These are phyloP conservation scores for Pichia sp. DNA, from an alignment of 1,139 yeast species.

Conservation along the genomic window DNA sequence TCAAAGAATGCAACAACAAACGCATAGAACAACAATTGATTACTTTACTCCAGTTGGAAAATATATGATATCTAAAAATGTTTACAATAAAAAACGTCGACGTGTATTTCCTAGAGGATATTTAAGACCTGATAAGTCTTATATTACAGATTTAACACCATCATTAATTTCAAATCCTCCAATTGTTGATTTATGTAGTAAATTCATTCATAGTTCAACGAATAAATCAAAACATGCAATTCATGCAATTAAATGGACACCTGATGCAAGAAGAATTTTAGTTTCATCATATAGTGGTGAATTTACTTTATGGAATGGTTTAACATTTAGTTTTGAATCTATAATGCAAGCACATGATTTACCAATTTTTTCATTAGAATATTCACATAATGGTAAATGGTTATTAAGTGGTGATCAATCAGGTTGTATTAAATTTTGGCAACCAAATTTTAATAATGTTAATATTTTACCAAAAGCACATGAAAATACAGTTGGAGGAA, in stretches of 20 bases:
- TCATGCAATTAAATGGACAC: conserved; percentile 91
- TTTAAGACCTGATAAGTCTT: conserved; percentile 73
- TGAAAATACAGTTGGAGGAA: conserved; percentile 73
- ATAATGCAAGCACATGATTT: conserved; percentile 98
- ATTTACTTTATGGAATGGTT: conserved; percentile 94
- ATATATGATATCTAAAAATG: conserved; percentile 54
- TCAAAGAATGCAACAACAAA: conserved; percentile 10
- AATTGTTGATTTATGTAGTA: conserved; percentile 59
- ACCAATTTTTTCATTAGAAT: conserved; percentile 72
- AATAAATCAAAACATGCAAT: conserved; percentile 91
- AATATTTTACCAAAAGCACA: conserved; percentile 75
- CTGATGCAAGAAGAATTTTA: conserved; percentile 85
- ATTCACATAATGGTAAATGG: conserved; percentile 94
- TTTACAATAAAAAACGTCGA: conserved; percentile 36
- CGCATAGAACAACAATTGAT: conserved; percentile 72
- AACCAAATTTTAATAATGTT: conserved; percentile 94
- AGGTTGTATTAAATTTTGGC: conserved; percentile 93
- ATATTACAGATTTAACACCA: conserved; percentile 66
- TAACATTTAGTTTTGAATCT: conserved; percentile 91
- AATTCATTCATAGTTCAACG: conserved; percentile 84
- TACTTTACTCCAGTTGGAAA: conserved; percentile 81
- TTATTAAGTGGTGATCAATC: conserved; percentile 88
- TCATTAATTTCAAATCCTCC: conserved; percentile 56
- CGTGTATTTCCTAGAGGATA: conserved; percentile 43
- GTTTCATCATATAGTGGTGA: conserved; percentile 95